Percentiles rank a stretch among this genome's conserved stretches.
phyloP scores from a whole-genome alignment of 495 filamentous ascomycete species.

The Wilcoxina mikolae region DNA sequence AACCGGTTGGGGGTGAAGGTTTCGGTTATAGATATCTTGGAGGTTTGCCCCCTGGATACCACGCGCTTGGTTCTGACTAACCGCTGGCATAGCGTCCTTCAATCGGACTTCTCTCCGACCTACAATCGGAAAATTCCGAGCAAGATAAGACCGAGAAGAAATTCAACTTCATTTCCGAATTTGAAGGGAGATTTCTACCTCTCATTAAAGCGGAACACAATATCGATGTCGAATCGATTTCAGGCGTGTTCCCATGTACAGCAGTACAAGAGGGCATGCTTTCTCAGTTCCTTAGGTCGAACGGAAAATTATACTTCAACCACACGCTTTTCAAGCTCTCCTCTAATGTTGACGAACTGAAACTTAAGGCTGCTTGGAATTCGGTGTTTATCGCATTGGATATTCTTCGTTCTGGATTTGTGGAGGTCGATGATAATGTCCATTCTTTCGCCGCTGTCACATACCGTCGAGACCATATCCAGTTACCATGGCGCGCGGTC shows the following conservation, averaged over 20 bases:
- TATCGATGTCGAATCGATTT: slow-evolving; percentile 9
- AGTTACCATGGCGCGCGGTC: slow-evolving; percentile 33
- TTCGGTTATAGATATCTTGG: slow-evolving; percentile 52
- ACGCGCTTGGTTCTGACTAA: background rate
- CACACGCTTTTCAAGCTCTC: slow-evolving; percentile 37
- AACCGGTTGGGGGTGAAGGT: slow-evolving; percentile 42
- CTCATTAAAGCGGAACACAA: slow-evolving; percentile 12
- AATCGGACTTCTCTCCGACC: slow-evolving; percentile 4
- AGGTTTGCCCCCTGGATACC: slow-evolving; percentile 26
- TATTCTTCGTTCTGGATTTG: slow-evolving; percentile 60
- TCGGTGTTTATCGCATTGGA: slow-evolving; percentile 39
- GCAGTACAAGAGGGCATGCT: slow-evolving; percentile 50
- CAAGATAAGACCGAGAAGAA: background rate
- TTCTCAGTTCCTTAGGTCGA: slow-evolving; percentile 42
- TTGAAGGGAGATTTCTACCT: slow-evolving; percentile 8
- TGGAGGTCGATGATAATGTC: slow-evolving; percentile 42
- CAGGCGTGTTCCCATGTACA: slow-evolving; percentile 45
- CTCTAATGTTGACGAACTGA: slow-evolving; percentile 29
- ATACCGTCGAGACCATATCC: slow-evolving; percentile 28
- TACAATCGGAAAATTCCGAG: background rate
- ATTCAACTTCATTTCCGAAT: slow-evolving; percentile 4
- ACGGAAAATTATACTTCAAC: slow-evolving; percentile 49
- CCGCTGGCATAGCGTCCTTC: slow-evolving; percentile 18
- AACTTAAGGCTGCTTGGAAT: slow-evolving; percentile 43
- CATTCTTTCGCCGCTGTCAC: slow-evolving; percentile 54